Conservation (phyloP, 352 stramenopile species). For the Thraustotheca clavata region DNA sequence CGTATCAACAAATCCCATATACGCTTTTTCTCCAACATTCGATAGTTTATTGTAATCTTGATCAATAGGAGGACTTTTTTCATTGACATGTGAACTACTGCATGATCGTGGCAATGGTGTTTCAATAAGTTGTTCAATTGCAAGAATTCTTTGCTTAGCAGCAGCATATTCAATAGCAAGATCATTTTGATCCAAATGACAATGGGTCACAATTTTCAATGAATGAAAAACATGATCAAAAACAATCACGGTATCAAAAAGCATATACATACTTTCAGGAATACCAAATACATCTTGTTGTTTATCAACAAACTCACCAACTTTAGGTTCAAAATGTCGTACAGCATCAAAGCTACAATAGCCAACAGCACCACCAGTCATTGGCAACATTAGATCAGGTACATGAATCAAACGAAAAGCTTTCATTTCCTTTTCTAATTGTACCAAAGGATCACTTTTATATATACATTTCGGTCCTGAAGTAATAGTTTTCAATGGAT, state of each 20-base stretch:
- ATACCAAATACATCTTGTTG: constrained; percentile 75
- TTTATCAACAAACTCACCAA: constrained; percentile 61
- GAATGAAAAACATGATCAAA: constrained; percentile 88
- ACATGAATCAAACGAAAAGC: constrained; percentile 54
- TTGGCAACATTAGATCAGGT: constrained; percentile 67
- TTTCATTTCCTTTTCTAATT: constrained; percentile 77
- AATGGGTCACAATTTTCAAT: constrained; percentile 84
- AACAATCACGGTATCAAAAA: constrained; percentile 84
- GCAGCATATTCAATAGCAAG: constrained; percentile 58
- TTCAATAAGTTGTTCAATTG: constrained; percentile 45
- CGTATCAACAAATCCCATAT: constrained; percentile 81
- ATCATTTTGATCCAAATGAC: constrained; percentile 48
- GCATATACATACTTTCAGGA: constrained; percentile 87
- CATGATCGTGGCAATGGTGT: constrained; percentile 45
- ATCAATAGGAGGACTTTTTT: constrained; percentile 26
- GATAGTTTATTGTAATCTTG: constrained; percentile 68
- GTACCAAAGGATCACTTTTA: constrained; percentile 58
- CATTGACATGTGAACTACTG: constrained; percentile 46
- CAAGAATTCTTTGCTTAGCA: constrained; percentile 61
- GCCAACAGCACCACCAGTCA: constrained; percentile 80
- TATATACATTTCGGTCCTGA: constrained; percentile 52
- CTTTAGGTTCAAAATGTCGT: constrained; percentile 79
- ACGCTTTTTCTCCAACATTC: constrained; percentile 74
- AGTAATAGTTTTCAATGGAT: constrained; percentile 62
- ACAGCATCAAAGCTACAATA: constrained; percentile 87